Evolutionary conservation across 2,329 filamentous ascomycete genomes (phyloP).

Genomic region (Fusarium pilosicola): DNA sequence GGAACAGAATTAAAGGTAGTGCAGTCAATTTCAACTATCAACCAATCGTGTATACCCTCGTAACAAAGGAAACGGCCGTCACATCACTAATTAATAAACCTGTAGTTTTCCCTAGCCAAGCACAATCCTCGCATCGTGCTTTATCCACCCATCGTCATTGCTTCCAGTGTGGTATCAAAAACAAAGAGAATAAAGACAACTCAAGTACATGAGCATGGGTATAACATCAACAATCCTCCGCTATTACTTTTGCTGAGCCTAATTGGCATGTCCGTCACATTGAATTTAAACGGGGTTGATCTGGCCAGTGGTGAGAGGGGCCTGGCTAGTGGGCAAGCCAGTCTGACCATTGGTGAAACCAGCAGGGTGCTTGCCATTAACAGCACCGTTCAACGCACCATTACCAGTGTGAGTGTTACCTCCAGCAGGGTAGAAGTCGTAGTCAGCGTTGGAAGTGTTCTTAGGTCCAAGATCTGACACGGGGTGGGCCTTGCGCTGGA

Average conservation of each 20-base stretch:
- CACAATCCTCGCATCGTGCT: conserved; percentile 14
- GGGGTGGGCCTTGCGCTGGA: conserved; percentile 57
- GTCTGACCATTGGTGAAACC: conserved; percentile 14
- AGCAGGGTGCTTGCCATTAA: conserved; percentile 29
- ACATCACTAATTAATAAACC: conserved; percentile 26
- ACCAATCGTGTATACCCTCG: conserved; percentile 22
- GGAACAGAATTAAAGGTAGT: background rate
- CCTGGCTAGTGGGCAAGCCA: conserved; percentile 3
- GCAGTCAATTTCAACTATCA: conserved; percentile 37
- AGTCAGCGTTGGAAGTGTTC: conserved; percentile 15
- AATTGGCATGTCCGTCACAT: background rate
- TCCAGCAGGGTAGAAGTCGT: conserved; percentile 28
- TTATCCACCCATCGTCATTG: conserved; percentile 27
- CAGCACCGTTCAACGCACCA: conserved; percentile 30
- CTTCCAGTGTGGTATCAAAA: conserved; percentile 37
- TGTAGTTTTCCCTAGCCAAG: conserved; percentile 22
- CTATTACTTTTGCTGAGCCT: conserved; percentile 1
- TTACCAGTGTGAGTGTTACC: conserved; percentile 23
- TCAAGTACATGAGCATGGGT: conserved; percentile 38
- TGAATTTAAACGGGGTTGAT: conserved; percentile 32
- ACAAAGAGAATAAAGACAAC: conserved; percentile 30
- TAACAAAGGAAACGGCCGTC: conserved; percentile 36
- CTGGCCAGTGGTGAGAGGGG: conserved; percentile 22
- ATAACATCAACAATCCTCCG: conserved; percentile 34
- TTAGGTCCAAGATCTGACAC: conserved; percentile 23